Conservation (phyloP, 495 filamentous ascomycete species). For the Cairneyella variabilis region DNA sequence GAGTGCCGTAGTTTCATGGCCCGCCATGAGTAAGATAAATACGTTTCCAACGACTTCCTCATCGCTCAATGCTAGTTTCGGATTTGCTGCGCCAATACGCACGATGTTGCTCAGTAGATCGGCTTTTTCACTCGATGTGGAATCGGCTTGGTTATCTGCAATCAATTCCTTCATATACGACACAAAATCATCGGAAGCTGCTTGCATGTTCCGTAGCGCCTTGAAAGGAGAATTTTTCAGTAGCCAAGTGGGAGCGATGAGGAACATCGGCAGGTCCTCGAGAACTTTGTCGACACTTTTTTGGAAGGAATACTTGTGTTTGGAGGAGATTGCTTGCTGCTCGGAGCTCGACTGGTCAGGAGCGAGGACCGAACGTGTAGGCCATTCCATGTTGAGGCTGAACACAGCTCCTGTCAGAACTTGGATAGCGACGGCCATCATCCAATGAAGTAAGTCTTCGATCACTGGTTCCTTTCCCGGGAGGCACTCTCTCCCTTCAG, state of each 20-base stretch:
- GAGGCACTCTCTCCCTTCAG: not conserved
- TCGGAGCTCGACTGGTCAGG: not conserved
- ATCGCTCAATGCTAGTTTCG: not conserved
- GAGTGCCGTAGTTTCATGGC: slow-evolving; percentile 69
- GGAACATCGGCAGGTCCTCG: slow-evolving; percentile 33
- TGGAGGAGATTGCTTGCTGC: not conserved
- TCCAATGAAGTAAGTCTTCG: slow-evolving; percentile 3
- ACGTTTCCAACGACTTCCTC: slow-evolving; percentile 64
- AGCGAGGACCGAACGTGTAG: slow-evolving; percentile 2
- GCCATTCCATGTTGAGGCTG: slow-evolving; percentile 1
- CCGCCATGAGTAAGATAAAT: slow-evolving; percentile 66
- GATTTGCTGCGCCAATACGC: not conserved
- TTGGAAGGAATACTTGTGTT: not conserved
- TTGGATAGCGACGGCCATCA: not conserved
- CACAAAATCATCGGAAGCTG: slow-evolving; percentile 41
- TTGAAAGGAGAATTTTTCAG: slow-evolving; percentile 17
- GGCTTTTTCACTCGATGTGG: slow-evolving; percentile 27
- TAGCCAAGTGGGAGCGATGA: slow-evolving; percentile 3
- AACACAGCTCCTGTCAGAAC: slow-evolving; percentile 3
- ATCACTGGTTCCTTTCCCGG: slow-evolving; percentile 7
- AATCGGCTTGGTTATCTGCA: slow-evolving; percentile 31
- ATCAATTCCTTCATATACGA: slow-evolving; percentile 47
- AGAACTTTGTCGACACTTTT: not conserved
- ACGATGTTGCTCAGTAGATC: slow-evolving; percentile 36
- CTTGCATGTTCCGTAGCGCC: slow-evolving; percentile 27